Evolutionary conservation across 768 basidiomycete genomes (phyloP), one percentile per base, ranked within the genome.

Genomic region (Tephrocybe sp.): DNA sequence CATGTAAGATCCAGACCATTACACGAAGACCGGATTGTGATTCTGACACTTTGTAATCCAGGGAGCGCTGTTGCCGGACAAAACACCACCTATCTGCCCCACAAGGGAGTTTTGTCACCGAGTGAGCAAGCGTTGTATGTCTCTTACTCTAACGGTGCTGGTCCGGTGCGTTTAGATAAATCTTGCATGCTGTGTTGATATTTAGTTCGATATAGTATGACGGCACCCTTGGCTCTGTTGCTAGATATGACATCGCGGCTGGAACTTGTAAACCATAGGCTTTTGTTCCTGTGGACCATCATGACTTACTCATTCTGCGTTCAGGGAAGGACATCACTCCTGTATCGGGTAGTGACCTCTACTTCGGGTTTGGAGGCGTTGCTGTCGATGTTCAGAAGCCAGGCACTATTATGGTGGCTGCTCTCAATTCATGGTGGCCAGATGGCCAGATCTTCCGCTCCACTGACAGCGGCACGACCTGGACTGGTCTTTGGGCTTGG

Each of bases 361-460:
- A 77, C 60, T 84, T 83, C 57, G 82, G 84, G 4, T 85, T 85
- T 53, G 82, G 83, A 38, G 83, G 83, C 26, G 66, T 85, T 2
- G 72, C 81, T 4, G 77, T 87, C 41, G 85, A 87, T 56, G 56
- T 77, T 10, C 80, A 83, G 56, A 75, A 69, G 44, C 81, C 83
- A 17, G 84, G 84, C 0, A 85, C 81, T 10, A 64, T 86, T 57
- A 85, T 86, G 85, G 83, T 84, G 10, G 82, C 84, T 38, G 81
- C 83, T 1, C 73, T 85, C 34, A 84, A 83, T 58, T 78, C 75
- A 17, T 83, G 82, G 81, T 81, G 74, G 75, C 84, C 83, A 2
- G 83, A 86, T 57, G 84, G 82, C 14, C 81, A 84, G 53, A 84
- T 85, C 14, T 85, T 75, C 70, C 76, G 84, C 8, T 81, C 80